phyloP scores from a whole-genome alignment of 1,139 yeast genomes.

The Protomyces arabidopsidicola region DNA sequence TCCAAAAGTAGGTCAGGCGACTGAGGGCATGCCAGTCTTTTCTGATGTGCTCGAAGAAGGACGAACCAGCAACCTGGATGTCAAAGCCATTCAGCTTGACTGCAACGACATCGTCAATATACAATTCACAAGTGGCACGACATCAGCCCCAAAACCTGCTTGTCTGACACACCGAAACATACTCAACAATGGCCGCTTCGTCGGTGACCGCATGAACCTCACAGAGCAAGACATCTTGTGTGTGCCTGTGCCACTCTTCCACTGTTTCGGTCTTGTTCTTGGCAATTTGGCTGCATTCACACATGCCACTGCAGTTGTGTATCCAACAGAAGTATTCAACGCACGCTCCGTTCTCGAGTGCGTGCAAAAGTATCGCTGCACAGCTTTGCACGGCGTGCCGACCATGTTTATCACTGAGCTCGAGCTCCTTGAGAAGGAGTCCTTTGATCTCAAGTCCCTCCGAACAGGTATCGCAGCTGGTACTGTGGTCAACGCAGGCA shows the following conservation, averaged over 20 bases:
- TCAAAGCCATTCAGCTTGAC: conserved; percentile 35
- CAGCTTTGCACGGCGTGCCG: conserved; percentile 40
- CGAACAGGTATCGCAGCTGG: conserved; percentile 20
- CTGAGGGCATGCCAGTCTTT: not conserved
- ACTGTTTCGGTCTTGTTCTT: conserved; percentile 41
- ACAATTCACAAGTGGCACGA: conserved; percentile 68
- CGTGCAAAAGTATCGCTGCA: conserved; percentile 36
- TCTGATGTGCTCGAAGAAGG: not conserved
- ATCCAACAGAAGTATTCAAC: conserved; percentile 39
- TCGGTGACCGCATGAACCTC: conserved; percentile 38
- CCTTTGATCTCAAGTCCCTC: conserved; percentile 32
- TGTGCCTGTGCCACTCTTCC: conserved; percentile 41
- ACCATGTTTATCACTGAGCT: conserved; percentile 40
- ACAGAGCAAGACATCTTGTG: conserved; percentile 38
- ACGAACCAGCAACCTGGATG: not conserved
- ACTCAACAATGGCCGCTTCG: conserved; percentile 38
- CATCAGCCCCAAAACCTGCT: conserved; percentile 72
- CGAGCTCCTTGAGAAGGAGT: conserved; percentile 35
- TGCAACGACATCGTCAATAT: conserved; percentile 38
- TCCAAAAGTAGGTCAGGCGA: not conserved
- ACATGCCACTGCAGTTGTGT: conserved; percentile 38
- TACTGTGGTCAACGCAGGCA: conserved; percentile 1
- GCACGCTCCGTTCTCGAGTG: conserved; percentile 36
- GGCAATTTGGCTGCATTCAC: conserved; percentile 38
- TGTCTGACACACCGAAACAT: conserved; percentile 52